phyloP scores from a whole-genome alignment of 2,329 filamentous ascomycete species.

The Microcera coccophila region DNA sequence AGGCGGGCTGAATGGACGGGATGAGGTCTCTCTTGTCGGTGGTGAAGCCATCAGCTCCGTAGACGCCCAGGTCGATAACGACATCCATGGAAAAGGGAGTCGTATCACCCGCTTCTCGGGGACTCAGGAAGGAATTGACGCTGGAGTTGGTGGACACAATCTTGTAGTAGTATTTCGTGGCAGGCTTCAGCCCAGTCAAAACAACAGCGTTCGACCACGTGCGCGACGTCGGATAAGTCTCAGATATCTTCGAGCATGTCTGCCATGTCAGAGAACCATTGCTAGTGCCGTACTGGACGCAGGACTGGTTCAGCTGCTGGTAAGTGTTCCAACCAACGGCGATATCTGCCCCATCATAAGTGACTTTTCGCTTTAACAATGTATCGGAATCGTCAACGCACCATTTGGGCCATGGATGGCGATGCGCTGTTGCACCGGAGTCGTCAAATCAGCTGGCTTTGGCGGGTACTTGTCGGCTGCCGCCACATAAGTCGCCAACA shows the following conservation, averaged over 20 bases:
- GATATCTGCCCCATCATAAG: no score
- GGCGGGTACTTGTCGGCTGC: constrained; percentile 45
- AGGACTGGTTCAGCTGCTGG: constrained; percentile 39
- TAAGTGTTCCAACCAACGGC: constrained; percentile 58
- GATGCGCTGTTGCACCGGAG: constrained; percentile 52
- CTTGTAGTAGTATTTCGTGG: constrained; percentile 58
- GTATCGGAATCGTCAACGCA: no score
- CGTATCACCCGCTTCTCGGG: constrained; percentile 50
- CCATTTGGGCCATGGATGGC: constrained; percentile 47
- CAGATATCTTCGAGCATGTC: constrained; percentile 43
- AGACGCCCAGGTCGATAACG: constrained; percentile 50
- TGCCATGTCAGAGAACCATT: constrained; percentile 33
- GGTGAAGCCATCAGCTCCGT: constrained; percentile 32
- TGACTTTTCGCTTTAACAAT: no score
- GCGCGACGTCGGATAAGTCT: constrained; percentile 50
- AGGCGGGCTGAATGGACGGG: constrained; percentile 45
- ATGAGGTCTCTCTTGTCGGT: constrained; percentile 47
- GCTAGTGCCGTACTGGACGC: constrained; percentile 50
- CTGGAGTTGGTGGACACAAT: constrained; percentile 54
- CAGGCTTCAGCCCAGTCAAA: constrained; percentile 44
- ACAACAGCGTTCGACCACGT: constrained; percentile 50
- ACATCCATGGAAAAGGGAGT: constrained; percentile 50
- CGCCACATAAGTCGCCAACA: no score
- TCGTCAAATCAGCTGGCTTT: constrained; percentile 47
- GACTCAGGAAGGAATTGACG: constrained; percentile 51